Evolutionary conservation across 2,329 filamentous ascomycete genomes (phyloP).

Genomic region (Pestalotiopsis fici): DNA sequence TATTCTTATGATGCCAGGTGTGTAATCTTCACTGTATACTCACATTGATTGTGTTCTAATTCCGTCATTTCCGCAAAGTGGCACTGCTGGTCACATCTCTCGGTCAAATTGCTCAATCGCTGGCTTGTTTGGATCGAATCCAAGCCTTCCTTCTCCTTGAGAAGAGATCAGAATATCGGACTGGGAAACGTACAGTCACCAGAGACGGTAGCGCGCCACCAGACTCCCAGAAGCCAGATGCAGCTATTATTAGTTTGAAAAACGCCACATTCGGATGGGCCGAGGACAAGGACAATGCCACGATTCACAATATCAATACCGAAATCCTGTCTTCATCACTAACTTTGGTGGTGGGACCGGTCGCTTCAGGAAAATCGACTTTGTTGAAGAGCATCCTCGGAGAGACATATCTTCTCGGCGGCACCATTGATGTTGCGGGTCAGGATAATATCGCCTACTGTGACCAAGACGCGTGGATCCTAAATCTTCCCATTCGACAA

Average conservation of each 20-base stretch:
- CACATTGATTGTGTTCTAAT: not conserved
- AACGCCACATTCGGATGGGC: slow-evolving; percentile 4
- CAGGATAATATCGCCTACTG: slow-evolving; percentile 34
- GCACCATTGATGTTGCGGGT: slow-evolving; percentile 21
- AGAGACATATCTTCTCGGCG: slow-evolving; percentile 30
- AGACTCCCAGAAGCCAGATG: not conserved
- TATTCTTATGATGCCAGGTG: slow-evolving; percentile 1
- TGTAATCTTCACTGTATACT: not conserved
- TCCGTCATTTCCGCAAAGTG: not conserved
- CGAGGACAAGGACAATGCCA: not conserved
- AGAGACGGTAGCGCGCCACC: not conserved
- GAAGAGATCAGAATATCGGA: slow-evolving; percentile 1
- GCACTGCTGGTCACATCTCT: not conserved
- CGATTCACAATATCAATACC: slow-evolving; percentile 29
- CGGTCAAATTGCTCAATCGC: not conserved
- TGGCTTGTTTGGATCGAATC: slow-evolving; percentile 6
- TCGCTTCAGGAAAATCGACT: slow-evolving; percentile 46
- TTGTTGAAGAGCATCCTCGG: slow-evolving; percentile 41
- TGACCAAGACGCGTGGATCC: slow-evolving; percentile 36
- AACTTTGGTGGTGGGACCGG: slow-evolving; percentile 41
- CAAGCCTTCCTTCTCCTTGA: slow-evolving; percentile 5
- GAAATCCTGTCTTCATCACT: slow-evolving; percentile 30
- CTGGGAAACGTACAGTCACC: not conserved
- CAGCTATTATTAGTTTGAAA: not conserved
- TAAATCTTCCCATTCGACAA: slow-evolving; percentile 32